Evolutionary conservation across 768 basidiomycete species (phyloP), one percentile per base, ranked within the genome.

Genomic region (Melanogaster broomeanus): DNA sequence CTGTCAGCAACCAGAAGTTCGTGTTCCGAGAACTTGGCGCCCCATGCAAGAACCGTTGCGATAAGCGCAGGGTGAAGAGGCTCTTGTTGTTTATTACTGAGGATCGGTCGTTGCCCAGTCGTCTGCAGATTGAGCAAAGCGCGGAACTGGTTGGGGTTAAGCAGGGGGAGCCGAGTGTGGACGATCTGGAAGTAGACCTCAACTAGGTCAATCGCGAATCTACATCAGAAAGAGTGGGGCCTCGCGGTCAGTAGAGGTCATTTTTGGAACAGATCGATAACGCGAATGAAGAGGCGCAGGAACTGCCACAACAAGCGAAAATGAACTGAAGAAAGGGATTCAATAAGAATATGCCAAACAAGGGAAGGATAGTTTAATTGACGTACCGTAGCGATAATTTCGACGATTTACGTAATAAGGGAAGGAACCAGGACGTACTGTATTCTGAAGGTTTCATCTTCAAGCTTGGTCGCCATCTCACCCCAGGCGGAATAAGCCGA

Each of bases 171-270:
- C 49, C 94, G 85, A 22, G 89, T 87, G 69, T 95, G 93, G 35
- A 91, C 88, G 53, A 90, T 90, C 69, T 95, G 91, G 67, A 96
- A 95, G 73, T 87, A 98, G 40, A 95, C 92, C 71, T 97, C 93
- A 63, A 96, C 85, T 47, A 97, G 85, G 72, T 98, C 93, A 46
- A 88, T 82, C 3, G 93, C 88, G 63, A 98, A 90, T 71, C 94
- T 97, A 50, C 35, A 61, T 52, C 40, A 53, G 34, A 53, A 42
- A 49, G 27, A 48, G 25, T 47, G 61, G 41, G 39, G 57, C 13
- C 30, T 38, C 25, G 50, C 48, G 48, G 59, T 58, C 28, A 55
- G 50, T 34, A n/a, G 48, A 34, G 18, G 50, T 44, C 46, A 41
- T 37, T 52, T 35, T 56, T 45, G 42, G 47, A 54, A 33, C 35